Evolutionary conservation across 306 rosid genomes (phyloP), one percentile per base, ranked within the genome.

Genomic region (Castanea mollissima): DNA sequence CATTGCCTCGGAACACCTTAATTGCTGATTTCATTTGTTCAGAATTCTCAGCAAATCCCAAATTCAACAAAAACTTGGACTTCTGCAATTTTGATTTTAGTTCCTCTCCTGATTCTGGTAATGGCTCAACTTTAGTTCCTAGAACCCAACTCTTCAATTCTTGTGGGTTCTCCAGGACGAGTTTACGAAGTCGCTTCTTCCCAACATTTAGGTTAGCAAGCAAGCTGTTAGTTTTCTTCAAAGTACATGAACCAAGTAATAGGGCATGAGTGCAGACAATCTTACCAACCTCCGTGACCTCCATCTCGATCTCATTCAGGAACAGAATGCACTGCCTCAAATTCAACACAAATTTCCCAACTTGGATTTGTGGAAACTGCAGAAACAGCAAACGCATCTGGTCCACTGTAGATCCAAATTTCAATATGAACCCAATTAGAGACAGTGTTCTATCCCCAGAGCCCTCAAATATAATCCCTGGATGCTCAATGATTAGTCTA

Each of bases 1-100:
- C 98, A 77, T 83, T 94, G 56, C 97, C 98, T 74, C 93, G 83
- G 70, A 89, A 89, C 67, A 80, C 68, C 87, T 80, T 86, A 49
- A 84, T 55, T 0, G 88, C 88, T 55, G 67, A 7, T 77, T 86
- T 79, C 91, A 90, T 83, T 71, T 83, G 60, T 35, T 76, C 34
- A 0, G 94, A 85, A 84, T 86, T 83, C 65, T 89, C 88, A 6
- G 34, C 88, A 60, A 82, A 83, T 35, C 98, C 97, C 83, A 91
- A 59, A 25, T 74, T 83, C 77, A 89, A 69, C 88, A 92, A 82
- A 79, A 94, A 94, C 87, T 87, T 44, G n/a, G 41, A 83, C 84
- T 80, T 91, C 79, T 74, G 63, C 44, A 12, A 20, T 77, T 72
- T 81, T 0, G 89, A 82, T 38, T 55, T 69, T 16, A 4, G 21